These are phyloP conservation scores for Kodamaea sagamina DNA, from an alignment of 805 yeast species.

Conservation along the genomic window DNA sequence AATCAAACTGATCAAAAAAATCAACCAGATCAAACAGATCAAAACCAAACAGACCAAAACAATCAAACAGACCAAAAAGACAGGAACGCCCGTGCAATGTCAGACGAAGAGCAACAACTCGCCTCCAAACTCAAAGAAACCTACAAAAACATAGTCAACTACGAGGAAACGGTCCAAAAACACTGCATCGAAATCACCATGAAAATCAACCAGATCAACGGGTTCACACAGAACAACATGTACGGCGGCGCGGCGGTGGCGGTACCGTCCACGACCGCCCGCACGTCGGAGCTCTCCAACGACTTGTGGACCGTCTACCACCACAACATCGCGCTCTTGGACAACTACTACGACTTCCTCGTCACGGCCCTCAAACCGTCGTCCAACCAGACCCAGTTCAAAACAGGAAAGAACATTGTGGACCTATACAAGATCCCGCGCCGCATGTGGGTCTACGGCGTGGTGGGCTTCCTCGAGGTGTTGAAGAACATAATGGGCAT, in stretches of 20 bases:
- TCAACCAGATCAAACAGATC: no score
- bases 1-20: no score
- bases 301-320: conserved; percentile 74
- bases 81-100: conserved; percentile 32
- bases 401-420: conserved; percentile 75
- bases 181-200: conserved; percentile 62
- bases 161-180: conserved; percentile 69
- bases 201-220: conserved; percentile 43
- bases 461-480: conserved; percentile 77
- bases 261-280: conserved; percentile 23
- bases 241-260: conserved; percentile 1
- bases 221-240: conserved; percentile 3
- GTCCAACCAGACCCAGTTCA: conserved; percentile 51
- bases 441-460: conserved; percentile 84
- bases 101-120: conserved; percentile 64
- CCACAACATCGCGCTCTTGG: conserved; percentile 62
- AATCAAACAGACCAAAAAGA: no score
- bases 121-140: conserved; percentile 75
- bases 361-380: conserved; percentile 69
- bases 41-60: no score
- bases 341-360: conserved; percentile 71
- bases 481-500: conserved; percentile 71
- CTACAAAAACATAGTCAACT: conserved; percentile 65
- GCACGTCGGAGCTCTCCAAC: conserved; percentile 52
- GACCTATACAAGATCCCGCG: conserved; percentile 77